Conservation (phyloP, 306 rosid genomes). For the Benincasa hispida region DNA sequence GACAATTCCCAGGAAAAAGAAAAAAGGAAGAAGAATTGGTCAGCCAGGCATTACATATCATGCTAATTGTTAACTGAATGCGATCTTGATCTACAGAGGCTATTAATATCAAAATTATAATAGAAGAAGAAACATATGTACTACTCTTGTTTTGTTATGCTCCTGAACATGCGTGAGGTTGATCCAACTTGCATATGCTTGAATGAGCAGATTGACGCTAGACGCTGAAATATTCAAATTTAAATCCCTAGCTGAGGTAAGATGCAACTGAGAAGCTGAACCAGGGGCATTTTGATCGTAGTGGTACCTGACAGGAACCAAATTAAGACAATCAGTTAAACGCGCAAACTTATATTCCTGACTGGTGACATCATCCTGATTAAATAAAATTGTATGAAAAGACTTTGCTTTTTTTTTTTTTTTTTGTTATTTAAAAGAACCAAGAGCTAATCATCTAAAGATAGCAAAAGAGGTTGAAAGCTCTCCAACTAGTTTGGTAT, state of each 20-base stretch:
- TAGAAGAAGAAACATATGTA: conserved; percentile 19
- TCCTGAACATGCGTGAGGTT: conserved; percentile 55
- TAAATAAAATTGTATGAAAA: background rate
- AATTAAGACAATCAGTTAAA: background rate
- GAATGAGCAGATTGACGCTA: conserved; percentile 86
- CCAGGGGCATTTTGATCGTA: conserved; percentile 63
- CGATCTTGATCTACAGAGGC: background rate
- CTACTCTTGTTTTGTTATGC: conserved; percentile 45
- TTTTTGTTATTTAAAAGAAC: background rate
- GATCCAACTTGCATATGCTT: conserved; percentile 98
- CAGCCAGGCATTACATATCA: background rate
- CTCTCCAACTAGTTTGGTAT: background rate
- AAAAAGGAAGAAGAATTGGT: background rate
- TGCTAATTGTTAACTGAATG: background rate
- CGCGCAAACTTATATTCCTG: background rate
- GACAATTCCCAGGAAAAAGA: background rate
- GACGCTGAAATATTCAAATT: conserved; percentile 86
- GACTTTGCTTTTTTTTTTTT: background rate
- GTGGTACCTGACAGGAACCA: conserved; percentile 47
- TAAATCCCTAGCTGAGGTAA: conserved; percentile 77
- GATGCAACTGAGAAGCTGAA: conserved; percentile 85
- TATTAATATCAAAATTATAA: background rate
- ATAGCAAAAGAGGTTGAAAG: background rate
- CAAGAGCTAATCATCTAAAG: background rate
- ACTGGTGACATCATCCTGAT: background rate